Base-by-base conservation (phyloP, 805 yeast genomes). In the Gaillardinia entomophila region DNA sequence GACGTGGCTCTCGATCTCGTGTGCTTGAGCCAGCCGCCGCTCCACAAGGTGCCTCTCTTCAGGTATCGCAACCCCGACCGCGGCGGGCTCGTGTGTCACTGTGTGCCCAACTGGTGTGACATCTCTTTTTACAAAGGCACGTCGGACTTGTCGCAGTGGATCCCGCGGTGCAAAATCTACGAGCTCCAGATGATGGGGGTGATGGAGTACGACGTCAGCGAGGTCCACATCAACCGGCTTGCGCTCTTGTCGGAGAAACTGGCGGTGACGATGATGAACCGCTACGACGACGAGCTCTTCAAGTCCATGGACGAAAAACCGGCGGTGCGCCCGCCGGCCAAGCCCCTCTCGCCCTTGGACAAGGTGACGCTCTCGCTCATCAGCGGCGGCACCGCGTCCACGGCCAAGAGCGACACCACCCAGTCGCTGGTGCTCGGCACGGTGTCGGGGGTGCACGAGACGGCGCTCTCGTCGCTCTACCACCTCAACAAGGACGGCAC, bases 131-230 rank as follows among this genome's bases (percentile, higher is more conserved):
- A 95, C 84, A 77, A 73, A 33, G 85, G 82, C 31, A 54, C 69
- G 2, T 63, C 67, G 18, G 61, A 64, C 14, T 41, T 31, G 6
- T 65, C 66, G 20, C 82, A 76, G 43, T 90, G 97, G 97, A 73
- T 82, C n/a, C 97, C 98, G 0, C 67, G 92, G 23, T 88, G 97
- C 56, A 87, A 86, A 47, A 89, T 92, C 31, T 90, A 92, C 55
- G 97, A 90, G 48, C 60, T 92, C 13, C 97, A 92, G 54, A 92
- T 92, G 97, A 90, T 90, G 94, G 97, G 97, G 0, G 74, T 92
- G 6, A 87, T 90, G 81, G 97, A 90, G 48, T 86, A 85, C 46
- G 96, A 92, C 48, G 65, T 79, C 36, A 77, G 79, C 42, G 76
- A 82, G 10, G 74, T 82, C 6, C 74, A 78, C 6, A 73, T 89